phyloP scores from a whole-genome alignment of 306 rosid species.

The Medicago arabica region DNA sequence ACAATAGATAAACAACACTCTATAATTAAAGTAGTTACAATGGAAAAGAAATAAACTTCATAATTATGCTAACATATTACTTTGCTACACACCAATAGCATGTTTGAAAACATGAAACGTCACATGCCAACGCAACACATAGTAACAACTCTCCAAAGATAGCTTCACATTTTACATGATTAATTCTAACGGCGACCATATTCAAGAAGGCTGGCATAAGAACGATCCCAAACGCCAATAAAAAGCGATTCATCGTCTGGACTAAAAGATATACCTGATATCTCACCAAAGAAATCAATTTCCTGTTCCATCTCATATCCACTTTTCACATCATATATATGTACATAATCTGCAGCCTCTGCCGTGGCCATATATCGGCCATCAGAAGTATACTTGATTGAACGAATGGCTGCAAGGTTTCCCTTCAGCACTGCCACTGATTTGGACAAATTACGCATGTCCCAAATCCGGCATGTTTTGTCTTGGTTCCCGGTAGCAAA shows the following conservation, averaged over 20 bases:
- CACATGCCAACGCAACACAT: no score
- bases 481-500: constrained; percentile 91
- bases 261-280: constrained; percentile 82
- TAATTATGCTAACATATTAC: no score
- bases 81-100: no score
- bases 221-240: constrained; percentile 84
- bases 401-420: constrained; percentile 82
- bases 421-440: constrained; percentile 78
- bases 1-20: no score
- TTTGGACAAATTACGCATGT: constrained; percentile 68
- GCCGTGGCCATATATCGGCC: constrained; percentile 77
- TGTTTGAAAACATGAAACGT: no score
- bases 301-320: constrained; percentile 80
- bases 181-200: constrained; percentile 56
- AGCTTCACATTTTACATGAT: constrained; percentile 22
- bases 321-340: constrained; percentile 67
- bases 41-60: no score
- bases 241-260: constrained; percentile 83
- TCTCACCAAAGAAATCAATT: constrained; percentile 84
- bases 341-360: constrained; percentile 88
- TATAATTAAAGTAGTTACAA: no score
- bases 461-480: constrained; percentile 87
- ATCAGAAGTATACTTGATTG: constrained; percentile 68
- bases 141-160: no score
- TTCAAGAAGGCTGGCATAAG: constrained; percentile 84